Base-by-base conservation (phyloP, 164 flowering plant species). In the Aristolochia fimbriata region DNA sequence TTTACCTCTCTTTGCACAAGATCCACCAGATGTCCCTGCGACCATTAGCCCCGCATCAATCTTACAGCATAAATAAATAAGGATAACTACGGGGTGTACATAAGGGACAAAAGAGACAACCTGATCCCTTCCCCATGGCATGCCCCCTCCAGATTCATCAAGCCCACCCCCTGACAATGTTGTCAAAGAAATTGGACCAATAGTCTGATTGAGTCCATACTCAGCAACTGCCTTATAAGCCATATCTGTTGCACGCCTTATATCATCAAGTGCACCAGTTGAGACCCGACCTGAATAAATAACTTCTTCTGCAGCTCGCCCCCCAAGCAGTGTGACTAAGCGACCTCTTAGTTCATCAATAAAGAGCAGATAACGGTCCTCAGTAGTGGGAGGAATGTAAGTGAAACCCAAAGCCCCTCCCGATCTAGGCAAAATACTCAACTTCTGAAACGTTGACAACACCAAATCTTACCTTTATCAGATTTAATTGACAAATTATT, bases 291-390 rank as follows among this genome's bases (percentile, higher is more conserved):
- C 99, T 55, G 91, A 87, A 72, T 84, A 93, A 51, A 82, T 74
- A 71, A 93, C 77, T 80, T 90, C 97, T 78, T 93, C 99, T 4
- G 99, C 99, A 47, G 99, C 99, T 65, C 99, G 97, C 17, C 99
- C 97, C 47, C 99, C 99, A 58, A 93, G 91, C 67, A 93, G 97
- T 61, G 99, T 93, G 58, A 90, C 99, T 79, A 93, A 77, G 71
- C 99, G 94, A 37, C 99, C 99, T 22, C 84, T 94, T 66, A 93
- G 72, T 71, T 93, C 99, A 74, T 93, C 97, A 63, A 90, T 73
- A 79, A 93, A 93, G 60, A 93, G 89, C 76, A 93, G 72, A 75
- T 93, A 90, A 76, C 99, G 81, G 66, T 93, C 99, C 73, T 93
- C 97, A 60, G 43, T 75, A 54, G 87, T 78, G 21, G 99, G 99